phyloP scores from a whole-genome alignment of 2,329 filamentous ascomycete genomes.

The Aspergillus piperis region DNA sequence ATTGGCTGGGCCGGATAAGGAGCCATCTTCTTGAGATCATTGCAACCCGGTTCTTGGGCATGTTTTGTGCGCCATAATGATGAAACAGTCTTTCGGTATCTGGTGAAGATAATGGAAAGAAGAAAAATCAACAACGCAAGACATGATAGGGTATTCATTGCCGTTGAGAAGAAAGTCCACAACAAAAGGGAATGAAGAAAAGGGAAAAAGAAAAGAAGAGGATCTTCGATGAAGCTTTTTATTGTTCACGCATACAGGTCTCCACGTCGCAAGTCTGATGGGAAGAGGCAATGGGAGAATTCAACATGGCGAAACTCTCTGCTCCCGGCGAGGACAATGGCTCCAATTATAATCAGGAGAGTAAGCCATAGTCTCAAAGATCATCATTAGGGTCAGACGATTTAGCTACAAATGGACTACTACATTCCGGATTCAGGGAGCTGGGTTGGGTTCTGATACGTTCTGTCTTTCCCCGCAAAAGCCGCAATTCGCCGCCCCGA shows the following conservation, averaged over 20 bases:
- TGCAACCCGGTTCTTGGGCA: slow-evolving; percentile 18
- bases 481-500: slow-evolving; percentile 29
- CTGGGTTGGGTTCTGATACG: slow-evolving; percentile 28
- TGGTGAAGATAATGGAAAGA: slow-evolving; percentile 30
- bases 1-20: slow-evolving; percentile 44
- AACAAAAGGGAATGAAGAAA: slow-evolving; percentile 10
- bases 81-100: slow-evolving; percentile 24
- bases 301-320: slow-evolving; percentile 21
- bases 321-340: slow-evolving; percentile 21
- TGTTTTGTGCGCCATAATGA: slow-evolving; percentile 13
- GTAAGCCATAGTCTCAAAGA: slow-evolving; percentile 18
- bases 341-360: slow-evolving; percentile 23
- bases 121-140: slow-evolving; percentile 32
- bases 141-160: slow-evolving; percentile 37
- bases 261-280: slow-evolving; percentile 20
- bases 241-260: slow-evolving; percentile 15
- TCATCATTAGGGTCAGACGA: slow-evolving; percentile 29
- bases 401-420: slow-evolving; percentile 23
- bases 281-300: slow-evolving; percentile 12
- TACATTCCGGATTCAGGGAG: slow-evolving; percentile 22
- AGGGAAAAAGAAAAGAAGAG: slow-evolving; percentile 12
- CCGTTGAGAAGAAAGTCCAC: slow-evolving; percentile 18
- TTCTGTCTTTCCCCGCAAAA: slow-evolving; percentile 31
- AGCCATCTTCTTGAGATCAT: slow-evolving; percentile 36
- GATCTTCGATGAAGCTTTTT: slow-evolving; percentile 16